These are phyloP conservation scores for Termitomyces sp. DNA, from an alignment of 768 basidiomycete species.

Conservation along the genomic window DNA sequence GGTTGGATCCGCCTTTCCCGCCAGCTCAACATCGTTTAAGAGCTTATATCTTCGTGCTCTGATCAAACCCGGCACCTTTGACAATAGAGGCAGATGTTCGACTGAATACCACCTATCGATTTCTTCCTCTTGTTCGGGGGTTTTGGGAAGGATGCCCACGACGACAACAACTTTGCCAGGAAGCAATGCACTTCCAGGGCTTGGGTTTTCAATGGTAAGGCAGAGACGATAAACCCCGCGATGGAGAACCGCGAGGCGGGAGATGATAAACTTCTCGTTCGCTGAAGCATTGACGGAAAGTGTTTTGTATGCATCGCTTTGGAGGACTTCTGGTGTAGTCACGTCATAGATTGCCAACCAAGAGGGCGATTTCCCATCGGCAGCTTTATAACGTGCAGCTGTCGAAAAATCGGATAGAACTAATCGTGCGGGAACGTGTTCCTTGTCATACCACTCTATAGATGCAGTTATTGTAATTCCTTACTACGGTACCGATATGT, in stretches of 20 bases:
- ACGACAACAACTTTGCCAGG: conserved; percentile 20
- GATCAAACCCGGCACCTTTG: conserved; percentile 29
- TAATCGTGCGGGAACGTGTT: conserved; percentile 29
- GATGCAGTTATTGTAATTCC: neutral
- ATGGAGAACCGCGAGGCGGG: conserved; percentile 21
- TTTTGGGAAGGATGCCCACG: conserved; percentile 6
- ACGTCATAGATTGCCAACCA: conserved; percentile 31
- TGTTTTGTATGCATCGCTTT: conserved; percentile 22
- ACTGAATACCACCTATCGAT: conserved; percentile 29
- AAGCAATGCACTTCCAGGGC: neutral
- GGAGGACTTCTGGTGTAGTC: conserved; percentile 19
- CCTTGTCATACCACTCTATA: conserved; percentile 32
- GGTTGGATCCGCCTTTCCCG: conserved; percentile 10
- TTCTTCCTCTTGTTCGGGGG: conserved; percentile 22
- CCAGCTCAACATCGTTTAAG: conserved; percentile 11
- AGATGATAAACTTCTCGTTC: conserved; percentile 24
- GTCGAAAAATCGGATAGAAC: conserved; percentile 25
- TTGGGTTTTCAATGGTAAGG: conserved; percentile 14
- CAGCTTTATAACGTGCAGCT: conserved; percentile 27
- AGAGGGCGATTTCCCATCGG: conserved; percentile 23
- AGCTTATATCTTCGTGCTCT: conserved; percentile 27
- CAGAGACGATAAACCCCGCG: conserved; percentile 24
- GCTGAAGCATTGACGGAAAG: conserved; percentile 22
- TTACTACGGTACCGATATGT: neutral
- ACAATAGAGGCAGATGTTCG: conserved; percentile 25